Conservation (phyloP, 2,329 filamentous ascomycete genomes). For the Juglanconis oblonga region DNA sequence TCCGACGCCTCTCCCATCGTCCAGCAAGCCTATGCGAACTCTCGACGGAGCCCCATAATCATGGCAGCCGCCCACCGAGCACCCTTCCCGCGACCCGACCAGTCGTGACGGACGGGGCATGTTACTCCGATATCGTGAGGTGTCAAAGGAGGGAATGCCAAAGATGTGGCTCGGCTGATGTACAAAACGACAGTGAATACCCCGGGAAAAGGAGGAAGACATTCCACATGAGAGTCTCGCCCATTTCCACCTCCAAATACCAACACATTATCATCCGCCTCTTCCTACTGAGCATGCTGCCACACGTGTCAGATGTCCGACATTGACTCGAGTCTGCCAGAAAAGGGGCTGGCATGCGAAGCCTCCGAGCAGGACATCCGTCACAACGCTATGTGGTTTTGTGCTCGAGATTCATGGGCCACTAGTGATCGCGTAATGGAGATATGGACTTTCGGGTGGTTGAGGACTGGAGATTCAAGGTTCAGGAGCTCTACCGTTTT, state of each 20-base stretch:
- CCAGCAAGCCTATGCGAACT: slow-evolving; percentile 71
- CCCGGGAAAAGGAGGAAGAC: background rate
- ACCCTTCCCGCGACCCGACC: slow-evolving; percentile 21
- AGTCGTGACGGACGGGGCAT: slow-evolving; percentile 2
- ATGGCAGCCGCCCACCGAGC: slow-evolving; percentile 42
- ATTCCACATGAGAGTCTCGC: background rate
- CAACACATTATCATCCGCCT: background rate
- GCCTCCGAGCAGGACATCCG: background rate
- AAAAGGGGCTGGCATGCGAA: background rate
- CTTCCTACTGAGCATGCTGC: background rate
- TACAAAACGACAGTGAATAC: slow-evolving; percentile 1
- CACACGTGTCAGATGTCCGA: background rate
- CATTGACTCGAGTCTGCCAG: background rate
- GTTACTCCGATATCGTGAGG: background rate
- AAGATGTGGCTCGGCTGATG: background rate
- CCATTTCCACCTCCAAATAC: slow-evolving; percentile 1
- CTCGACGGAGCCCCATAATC: slow-evolving; percentile 72
- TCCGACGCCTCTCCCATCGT: slow-evolving; percentile 80
- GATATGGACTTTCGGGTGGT: no score
- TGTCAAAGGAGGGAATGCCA: background rate
- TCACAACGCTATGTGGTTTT: background rate
- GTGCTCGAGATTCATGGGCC: no score
- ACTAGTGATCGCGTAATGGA: no score
- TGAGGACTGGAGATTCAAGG: no score
- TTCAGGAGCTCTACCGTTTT: no score